Conservation (phyloP, 768 basidiomycete genomes). For the Rhodotorula diobovata region DNA sequence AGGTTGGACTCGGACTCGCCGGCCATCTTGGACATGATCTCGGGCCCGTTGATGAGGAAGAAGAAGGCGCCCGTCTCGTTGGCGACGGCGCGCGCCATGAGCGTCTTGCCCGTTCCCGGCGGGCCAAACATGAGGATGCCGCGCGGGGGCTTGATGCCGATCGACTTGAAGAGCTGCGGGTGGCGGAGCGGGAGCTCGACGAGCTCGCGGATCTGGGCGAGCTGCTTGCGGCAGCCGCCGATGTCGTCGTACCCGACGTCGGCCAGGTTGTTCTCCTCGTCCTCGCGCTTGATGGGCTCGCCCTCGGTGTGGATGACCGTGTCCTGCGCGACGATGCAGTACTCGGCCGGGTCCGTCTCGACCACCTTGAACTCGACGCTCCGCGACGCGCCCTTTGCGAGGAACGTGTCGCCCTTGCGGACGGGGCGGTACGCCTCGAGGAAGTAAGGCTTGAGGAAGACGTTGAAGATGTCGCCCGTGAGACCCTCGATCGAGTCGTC, state of each 20-base stretch:
- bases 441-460: constrained; percentile 98
- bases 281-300: constrained; percentile 96
- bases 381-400: constrained; percentile 91
- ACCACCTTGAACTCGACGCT: constrained; percentile 92
- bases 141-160: constrained; percentile 99
- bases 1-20: constrained; percentile 97
- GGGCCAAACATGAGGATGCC: constrained; percentile 99
- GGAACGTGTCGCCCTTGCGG: constrained; percentile 97
- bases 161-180: constrained; percentile 98
- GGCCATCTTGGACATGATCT: constrained; percentile 99
- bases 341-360: constrained; percentile 95
- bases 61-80: constrained; percentile 99
- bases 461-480: constrained; percentile 96
- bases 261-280: constrained; percentile 91
- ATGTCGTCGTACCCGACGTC: constrained; percentile 99
- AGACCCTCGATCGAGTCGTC: constrained; percentile 98
- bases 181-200: constrained; percentile 97
- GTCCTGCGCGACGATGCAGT: constrained; percentile 98
- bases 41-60: constrained; percentile 99
- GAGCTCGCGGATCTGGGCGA: constrained; percentile 98
- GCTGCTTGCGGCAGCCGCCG: constrained; percentile 98
- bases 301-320: constrained; percentile 98
- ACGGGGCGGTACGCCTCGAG: constrained; percentile 94
- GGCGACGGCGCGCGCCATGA: constrained; percentile 98
- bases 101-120: constrained; percentile 97